Percentiles rank a stretch among this genome's conserved stretches.
phyloP scores from a whole-genome alignment of 1,284 basidiomycete species.

The Cutaneotrichosporon cutaneum region DNA sequence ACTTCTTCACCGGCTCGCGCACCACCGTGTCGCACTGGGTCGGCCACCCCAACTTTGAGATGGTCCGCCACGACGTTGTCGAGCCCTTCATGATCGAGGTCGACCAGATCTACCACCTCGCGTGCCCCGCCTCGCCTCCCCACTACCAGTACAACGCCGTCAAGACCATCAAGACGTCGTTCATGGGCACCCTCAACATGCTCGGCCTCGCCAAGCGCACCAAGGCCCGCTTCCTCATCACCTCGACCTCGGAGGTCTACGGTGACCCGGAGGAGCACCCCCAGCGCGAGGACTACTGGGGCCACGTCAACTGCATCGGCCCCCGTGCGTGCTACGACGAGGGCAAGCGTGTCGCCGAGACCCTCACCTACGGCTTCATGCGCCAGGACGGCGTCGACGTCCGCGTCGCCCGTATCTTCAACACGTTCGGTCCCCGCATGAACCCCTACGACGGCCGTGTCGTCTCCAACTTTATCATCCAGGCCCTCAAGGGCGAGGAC shows the following conservation, averaged over 20 bases:
- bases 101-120: constrained; percentile 95
- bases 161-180: constrained; percentile 97
- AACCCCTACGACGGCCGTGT: constrained; percentile 94
- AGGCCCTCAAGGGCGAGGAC: constrained; percentile 90
- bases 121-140: constrained; percentile 91
- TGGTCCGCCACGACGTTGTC: constrained; percentile 94
- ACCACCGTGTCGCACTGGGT: constrained; percentile 86
- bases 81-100: constrained; percentile 97
- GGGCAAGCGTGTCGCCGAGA: constrained; percentile 93
- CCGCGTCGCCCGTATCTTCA: constrained; percentile 93
- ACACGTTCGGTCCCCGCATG: constrained; percentile 64
- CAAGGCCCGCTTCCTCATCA: constrained; percentile 93
- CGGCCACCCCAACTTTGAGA: constrained; percentile 97
- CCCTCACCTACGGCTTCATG: constrained; percentile 89
- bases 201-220: constrained; percentile 96
- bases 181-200: constrained; percentile 96
- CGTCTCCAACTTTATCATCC: constrained; percentile 97
- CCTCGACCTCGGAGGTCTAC: constrained; percentile 90
- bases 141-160: constrained; percentile 95
- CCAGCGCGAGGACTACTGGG: constrained; percentile 94
- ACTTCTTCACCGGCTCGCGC: constrained; percentile 97
- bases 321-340: constrained; percentile 98
- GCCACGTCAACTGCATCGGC: constrained; percentile 96
- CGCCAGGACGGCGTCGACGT: constrained; percentile 93
- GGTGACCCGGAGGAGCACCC: constrained; percentile 97